Base-by-base conservation (phyloP, 202 grass and related monocot species). In the Schoenoplectus tabernaemontani region DNA sequence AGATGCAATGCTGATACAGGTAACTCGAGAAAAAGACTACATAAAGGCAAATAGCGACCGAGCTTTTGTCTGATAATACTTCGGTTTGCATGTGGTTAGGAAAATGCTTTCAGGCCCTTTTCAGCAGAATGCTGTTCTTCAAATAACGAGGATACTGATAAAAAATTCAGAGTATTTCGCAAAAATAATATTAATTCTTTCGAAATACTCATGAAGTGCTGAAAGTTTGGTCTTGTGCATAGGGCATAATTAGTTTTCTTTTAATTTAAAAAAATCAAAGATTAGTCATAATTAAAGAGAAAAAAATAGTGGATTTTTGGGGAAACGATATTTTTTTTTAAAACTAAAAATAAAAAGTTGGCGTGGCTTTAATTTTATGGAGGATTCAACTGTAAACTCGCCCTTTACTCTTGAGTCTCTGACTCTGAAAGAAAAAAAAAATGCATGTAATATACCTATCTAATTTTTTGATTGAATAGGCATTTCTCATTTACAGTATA, bases 31-130 rank as follows among this genome's bases (percentile, higher is more conserved):
- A 4, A 56, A 34, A 56, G 70, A 30, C 24, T 76, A 34, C 50
- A 32, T 9, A 76, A 53, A 56, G 47, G 56, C 5, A 56, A 36
- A 75, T 77, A 57, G 16, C 37, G 50, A 78, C 9, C 9, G 0
- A 59, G 30, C 32, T 64, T 64, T 64, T 38, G 12, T 33, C 42
- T 20, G 41, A 30, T 33, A 61, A 61, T 32, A 61, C 59, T 54
- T 54, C 54, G 23, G 46, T 74, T 74, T 74, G 42, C 42, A 48
- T 51, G 68, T 74, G 68, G n/a, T 76, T 54, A 28, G 30, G 30
- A 75, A 51, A n/a, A n/a, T 51, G 9, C 15, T 51, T 51, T 11
- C 17, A 51, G 48, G 48, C 15, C 48, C 48, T 15, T 51, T 13
- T 16, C 48, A 51, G 48, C 48, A 51, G 17, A 51, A 51, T 16